Conservation (phyloP, 352 stramenopile genomes). For the Phytophthora quininea region DNA sequence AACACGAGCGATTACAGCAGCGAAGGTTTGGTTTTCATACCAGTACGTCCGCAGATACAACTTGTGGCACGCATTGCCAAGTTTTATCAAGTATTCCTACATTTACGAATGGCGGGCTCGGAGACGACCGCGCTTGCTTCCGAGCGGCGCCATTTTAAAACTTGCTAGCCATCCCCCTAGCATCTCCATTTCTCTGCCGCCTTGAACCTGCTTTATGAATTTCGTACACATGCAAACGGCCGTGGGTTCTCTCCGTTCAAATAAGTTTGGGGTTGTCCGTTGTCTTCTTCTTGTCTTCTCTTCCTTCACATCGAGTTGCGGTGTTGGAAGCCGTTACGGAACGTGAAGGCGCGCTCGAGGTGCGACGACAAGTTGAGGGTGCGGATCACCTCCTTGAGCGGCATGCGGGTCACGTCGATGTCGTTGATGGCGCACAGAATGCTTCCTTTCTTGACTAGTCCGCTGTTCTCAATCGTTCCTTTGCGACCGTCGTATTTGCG, state of each 20-base stretch:
- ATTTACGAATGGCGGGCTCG: background rate
- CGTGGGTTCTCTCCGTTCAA: slow-evolving; percentile 6
- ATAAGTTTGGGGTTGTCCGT: slow-evolving; percentile 7
- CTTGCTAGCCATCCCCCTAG: background rate
- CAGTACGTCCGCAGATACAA: slow-evolving; percentile 12
- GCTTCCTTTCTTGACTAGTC: slow-evolving; percentile 65
- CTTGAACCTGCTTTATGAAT: slow-evolving; percentile 32
- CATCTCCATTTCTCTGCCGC: slow-evolving; percentile 18
- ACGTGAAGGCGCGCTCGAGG: slow-evolving; percentile 76
- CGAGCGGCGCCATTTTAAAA: background rate
- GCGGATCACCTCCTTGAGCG: slow-evolving; percentile 70
- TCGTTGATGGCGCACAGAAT: slow-evolving; percentile 83
- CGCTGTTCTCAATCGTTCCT: slow-evolving; percentile 80
- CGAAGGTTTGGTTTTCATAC: slow-evolving; percentile 36
- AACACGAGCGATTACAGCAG: slow-evolving; percentile 22
- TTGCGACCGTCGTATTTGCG: slow-evolving; percentile 67
- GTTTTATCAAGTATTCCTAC: background rate
- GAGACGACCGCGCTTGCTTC: slow-evolving; percentile 1
- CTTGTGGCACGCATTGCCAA: background rate
- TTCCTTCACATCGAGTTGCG: slow-evolving; percentile 42
- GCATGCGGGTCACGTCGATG: slow-evolving; percentile 70
- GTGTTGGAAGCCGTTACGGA: slow-evolving; percentile 51
- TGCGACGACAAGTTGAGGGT: slow-evolving; percentile 78
- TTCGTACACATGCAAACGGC: slow-evolving; percentile 34
- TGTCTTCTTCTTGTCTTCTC: slow-evolving; percentile 4